Conservation (phyloP, 495 filamentous ascomycete genomes). For the Cercophora samala region DNA sequence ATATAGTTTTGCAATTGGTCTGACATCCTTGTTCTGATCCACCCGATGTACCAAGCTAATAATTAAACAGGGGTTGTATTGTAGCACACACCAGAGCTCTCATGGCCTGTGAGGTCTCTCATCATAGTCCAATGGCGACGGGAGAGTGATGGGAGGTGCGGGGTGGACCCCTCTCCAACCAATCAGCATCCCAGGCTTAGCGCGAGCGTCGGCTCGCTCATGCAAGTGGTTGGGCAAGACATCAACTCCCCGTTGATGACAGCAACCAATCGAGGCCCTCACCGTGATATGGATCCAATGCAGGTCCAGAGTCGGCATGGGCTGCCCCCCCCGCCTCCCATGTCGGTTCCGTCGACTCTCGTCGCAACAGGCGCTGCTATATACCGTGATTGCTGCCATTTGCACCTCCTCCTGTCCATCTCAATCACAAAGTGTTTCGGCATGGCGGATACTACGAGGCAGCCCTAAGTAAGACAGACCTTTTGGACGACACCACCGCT, state of each 20-base stretch:
- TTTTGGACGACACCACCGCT: constrained; percentile 6
- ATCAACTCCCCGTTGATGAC: not conserved
- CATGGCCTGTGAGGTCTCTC: not conserved
- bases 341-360: constrained; percentile 31
- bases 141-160: not conserved
- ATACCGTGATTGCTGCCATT: constrained; percentile 36
- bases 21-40: too few species aligned
- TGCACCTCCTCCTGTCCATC: constrained; percentile 32
- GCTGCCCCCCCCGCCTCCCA: constrained; percentile 21
- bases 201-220: constrained; percentile 6
- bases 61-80: too few species aligned
- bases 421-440: constrained; percentile 49
- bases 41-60: too few species aligned
- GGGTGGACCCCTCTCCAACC: not conserved
- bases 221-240: constrained; percentile 5
- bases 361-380: constrained; percentile 57
- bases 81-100: not conserved
- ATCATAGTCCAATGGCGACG: not conserved
- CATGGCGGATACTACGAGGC: constrained; percentile 39
- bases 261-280: constrained; percentile 10
- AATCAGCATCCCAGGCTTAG: constrained; percentile 1
- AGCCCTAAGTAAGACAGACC: constrained; percentile 26
- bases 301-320: constrained; percentile 12
- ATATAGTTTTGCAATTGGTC: too few species aligned
- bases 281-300: constrained; percentile 6